These are phyloP conservation scores for Blepharisma japonicum DNA, from an alignment of 73 alveolate species.

Conservation along the genomic window DNA sequence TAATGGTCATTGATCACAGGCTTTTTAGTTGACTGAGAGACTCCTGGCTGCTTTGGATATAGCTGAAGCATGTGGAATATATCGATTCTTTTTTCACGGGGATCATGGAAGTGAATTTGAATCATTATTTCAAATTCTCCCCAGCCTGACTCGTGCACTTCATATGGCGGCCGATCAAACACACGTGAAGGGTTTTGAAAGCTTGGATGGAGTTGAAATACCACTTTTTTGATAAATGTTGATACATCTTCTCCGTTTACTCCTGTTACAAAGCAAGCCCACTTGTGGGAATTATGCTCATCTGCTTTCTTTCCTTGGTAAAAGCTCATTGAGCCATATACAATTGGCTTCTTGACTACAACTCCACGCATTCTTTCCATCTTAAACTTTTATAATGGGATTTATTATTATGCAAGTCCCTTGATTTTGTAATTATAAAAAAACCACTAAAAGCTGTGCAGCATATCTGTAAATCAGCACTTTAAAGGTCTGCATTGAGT, in stretches of 20 bases:
- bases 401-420: too few species aligned
- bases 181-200: conserved; percentile 56
- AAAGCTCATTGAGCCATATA: conserved; percentile 88
- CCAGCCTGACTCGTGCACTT: conserved; percentile 95
- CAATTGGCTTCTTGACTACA: conserved; percentile 60
- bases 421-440: too few species aligned
- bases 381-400: neutral
- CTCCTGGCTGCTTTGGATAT: conserved; percentile 40
- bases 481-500: too few species aligned
- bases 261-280: conserved; percentile 95
- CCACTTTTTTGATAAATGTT: conserved; percentile 82
- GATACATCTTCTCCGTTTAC: conserved; percentile 83
- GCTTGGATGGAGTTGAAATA: conserved; percentile 82
- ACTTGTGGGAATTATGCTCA: conserved; percentile 76
- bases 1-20: conserved; percentile 90
- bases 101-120: conserved; percentile 77
- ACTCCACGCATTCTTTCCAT: conserved; percentile 30
- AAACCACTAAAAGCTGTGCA: too few species aligned
- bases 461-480: too few species aligned
- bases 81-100: conserved; percentile 79
- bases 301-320: conserved; percentile 88
- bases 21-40: conserved; percentile 60
- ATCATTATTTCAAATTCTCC: conserved; percentile 95
- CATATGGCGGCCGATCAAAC: conserved; percentile 76
- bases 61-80: conserved; percentile 70